These are phyloP conservation scores for Dothideomycetidae sp. DNA, from an alignment of 2,329 filamentous ascomycete genomes.

Conservation along the genomic window DNA sequence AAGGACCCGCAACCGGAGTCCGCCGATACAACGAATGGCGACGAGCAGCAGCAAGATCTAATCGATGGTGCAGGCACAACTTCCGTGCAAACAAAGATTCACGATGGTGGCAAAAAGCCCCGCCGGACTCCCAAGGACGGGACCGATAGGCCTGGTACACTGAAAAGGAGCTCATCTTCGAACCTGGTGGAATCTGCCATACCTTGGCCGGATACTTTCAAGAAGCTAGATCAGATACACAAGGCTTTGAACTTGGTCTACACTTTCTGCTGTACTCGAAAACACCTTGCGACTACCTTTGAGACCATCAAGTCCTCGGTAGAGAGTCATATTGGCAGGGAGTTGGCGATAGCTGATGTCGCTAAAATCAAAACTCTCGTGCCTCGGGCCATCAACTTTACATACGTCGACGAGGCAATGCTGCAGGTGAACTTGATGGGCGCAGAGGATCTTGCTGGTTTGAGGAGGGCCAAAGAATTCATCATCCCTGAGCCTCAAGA, in stretches of 20 bases:
- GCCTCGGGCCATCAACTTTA: slow-evolving; percentile 65
- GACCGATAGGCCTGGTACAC: slow-evolving; percentile 16
- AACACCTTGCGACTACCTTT: slow-evolving; percentile 82
- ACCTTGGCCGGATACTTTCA: slow-evolving; percentile 65
- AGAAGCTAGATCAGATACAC: slow-evolving; percentile 59
- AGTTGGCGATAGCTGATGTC: slow-evolving; percentile 62
- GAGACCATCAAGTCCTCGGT: slow-evolving; percentile 76
- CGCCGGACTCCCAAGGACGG: slow-evolving; percentile 29
- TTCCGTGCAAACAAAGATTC: slow-evolving; percentile 40
- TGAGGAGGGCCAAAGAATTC: slow-evolving; percentile 39
- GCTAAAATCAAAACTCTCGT: slow-evolving; percentile 66
- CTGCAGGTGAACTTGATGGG: slow-evolving; percentile 67
- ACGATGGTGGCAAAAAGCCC: slow-evolving; percentile 42
- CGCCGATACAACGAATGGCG: slow-evolving; percentile 12
- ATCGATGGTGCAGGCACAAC: slow-evolving; percentile 22
- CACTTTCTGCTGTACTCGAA: slow-evolving; percentile 87
- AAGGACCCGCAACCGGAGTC: slow-evolving; percentile 12
- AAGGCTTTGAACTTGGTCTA: slow-evolving; percentile 82
- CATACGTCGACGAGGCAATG: slow-evolving; percentile 72
- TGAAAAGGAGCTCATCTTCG: slow-evolving; percentile 35
- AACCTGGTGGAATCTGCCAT: slow-evolving; percentile 37
- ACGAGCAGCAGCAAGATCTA: slow-evolving; percentile 3
- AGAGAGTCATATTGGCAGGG: slow-evolving; percentile 62
- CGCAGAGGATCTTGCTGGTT: slow-evolving; percentile 51
- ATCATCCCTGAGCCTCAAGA: slow-evolving; percentile 26